Evolutionary conservation across 2,329 filamentous ascomycete genomes (phyloP).

Genomic region (Penicillium sp.): DNA sequence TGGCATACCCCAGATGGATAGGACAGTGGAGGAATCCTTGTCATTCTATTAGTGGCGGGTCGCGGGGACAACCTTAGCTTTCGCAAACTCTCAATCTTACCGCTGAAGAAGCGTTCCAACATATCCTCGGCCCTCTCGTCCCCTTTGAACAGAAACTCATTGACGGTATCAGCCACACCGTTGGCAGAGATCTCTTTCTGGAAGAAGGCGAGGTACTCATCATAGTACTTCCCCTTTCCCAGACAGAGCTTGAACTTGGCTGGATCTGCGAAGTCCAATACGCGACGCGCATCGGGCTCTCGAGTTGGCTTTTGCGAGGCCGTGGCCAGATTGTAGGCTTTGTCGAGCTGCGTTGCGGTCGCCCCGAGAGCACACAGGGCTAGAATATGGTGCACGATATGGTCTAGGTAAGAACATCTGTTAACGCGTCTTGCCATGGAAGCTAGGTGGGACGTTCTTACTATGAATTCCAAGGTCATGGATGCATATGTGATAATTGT

Average conservation of each 20-base stretch:
- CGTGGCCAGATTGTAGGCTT: not conserved
- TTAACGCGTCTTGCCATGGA: not conserved
- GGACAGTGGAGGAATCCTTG: not conserved
- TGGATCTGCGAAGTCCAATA: not conserved
- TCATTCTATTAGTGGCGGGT: not conserved
- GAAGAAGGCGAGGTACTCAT: conserved; percentile 25
- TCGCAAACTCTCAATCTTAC: not conserved
- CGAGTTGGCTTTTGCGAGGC: not conserved
- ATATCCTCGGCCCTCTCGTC: not conserved
- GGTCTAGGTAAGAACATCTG: not conserved
- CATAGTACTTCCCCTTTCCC: conserved; percentile 13
- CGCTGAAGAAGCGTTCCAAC: not conserved
- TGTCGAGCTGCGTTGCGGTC: not conserved
- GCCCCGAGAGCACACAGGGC: not conserved
- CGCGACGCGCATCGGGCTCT: not conserved
- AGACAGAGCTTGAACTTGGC: not conserved
- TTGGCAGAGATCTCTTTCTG: conserved; percentile 19
- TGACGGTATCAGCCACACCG: conserved; percentile 12
- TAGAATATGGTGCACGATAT: not conserved
- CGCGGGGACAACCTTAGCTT: not conserved
- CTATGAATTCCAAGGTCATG: not conserved
- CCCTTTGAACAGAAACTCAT: not conserved
- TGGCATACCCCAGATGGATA: conserved; percentile 67
- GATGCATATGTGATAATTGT: not conserved
- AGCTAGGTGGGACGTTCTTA: not conserved